A percentile compares a stretch with the other conserved stretches of the same genome.
These are phyloP conservation scores for Alloteropsis angusta DNA, from an alignment of 202 grass and related monocot species.

Conservation along the genomic window DNA sequence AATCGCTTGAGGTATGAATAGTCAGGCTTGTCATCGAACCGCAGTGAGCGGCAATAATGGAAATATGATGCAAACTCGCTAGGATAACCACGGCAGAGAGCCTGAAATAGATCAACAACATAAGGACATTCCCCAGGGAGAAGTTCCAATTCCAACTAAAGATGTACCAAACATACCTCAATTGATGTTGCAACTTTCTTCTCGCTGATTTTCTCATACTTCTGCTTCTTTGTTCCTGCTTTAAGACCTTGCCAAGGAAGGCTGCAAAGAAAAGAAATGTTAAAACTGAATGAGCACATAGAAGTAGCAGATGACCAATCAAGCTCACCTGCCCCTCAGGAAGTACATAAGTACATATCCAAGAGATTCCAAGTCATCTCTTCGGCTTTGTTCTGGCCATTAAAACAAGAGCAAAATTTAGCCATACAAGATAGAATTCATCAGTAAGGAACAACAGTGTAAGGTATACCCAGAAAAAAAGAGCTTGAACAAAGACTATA, in stretches of 20 bases:
- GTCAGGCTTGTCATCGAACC: conserved; percentile 92
- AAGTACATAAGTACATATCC: conserved; percentile 99
- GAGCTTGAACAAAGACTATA: background rate
- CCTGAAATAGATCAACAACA: conserved; percentile 41
- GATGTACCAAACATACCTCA: conserved; percentile 40
- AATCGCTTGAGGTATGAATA: conserved; percentile 93
- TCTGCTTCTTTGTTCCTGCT: conserved; percentile 98
- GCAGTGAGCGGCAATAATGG: conserved; percentile 87
- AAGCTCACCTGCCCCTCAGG: conserved; percentile 79
- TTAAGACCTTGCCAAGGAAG: conserved; percentile 98
- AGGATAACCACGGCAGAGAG: conserved; percentile 82
- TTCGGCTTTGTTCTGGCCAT: conserved; percentile 83
- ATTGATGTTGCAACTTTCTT: conserved; percentile 98
- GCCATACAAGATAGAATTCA: background rate
- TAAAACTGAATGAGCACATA: conserved; percentile 7
- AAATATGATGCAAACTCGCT: conserved; percentile 94
- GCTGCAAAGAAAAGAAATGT: conserved; percentile 33
- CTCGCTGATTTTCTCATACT: conserved; percentile 98
- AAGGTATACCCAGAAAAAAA: background rate
- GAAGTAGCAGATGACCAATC: conserved; percentile 5
- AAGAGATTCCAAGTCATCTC: conserved; percentile 96
- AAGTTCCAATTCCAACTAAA: background rate
- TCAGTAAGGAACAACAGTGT: background rate
- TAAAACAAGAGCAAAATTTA: conserved; percentile 15
- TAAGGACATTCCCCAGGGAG: background rate